Conservation (phyloP, 768 basidiomycete species). For the Podaxis sp. region DNA sequence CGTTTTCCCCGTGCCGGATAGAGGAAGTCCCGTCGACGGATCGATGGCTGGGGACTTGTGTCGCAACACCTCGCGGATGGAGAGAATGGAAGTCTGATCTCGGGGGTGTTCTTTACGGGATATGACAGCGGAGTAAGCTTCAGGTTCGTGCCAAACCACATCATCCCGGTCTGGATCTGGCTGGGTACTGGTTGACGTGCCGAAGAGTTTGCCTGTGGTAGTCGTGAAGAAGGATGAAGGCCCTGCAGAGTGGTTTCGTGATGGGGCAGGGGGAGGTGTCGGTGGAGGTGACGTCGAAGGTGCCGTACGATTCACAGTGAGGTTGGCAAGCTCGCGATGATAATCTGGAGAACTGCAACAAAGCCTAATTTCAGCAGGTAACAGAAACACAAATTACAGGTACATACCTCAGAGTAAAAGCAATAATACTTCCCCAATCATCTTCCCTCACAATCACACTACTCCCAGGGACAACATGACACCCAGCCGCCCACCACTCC, state of each 20-base stretch:
- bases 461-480: constrained; percentile 65
- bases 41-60: constrained; percentile 40
- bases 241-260: background rate
- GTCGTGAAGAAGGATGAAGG: constrained; percentile 51
- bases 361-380: background rate
- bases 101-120: constrained; percentile 63
- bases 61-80: constrained; percentile 62
- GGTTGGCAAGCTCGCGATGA: constrained; percentile 42
- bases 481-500: constrained; percentile 62
- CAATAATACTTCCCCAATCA: constrained; percentile 79
- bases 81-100: constrained; percentile 56
- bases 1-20: background rate
- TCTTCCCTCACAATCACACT: constrained; percentile 67
- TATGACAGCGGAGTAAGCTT: constrained; percentile 59
- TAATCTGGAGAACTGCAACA: constrained; percentile 59
- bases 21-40: background rate
- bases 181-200: constrained; percentile 34
- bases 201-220: constrained; percentile 48
- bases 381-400: background rate
- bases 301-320: constrained; percentile 32
- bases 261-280: constrained; percentile 26
- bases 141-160: constrained; percentile 59
- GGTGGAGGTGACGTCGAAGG: constrained; percentile 23
- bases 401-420: constrained; percentile 67
- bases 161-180: constrained; percentile 65